A percentile compares a stretch with the other conserved stretches of the same genome.
Evolutionary conservation across 768 basidiomycete species (phyloP).

Genomic region (Boletus bicolor): DNA sequence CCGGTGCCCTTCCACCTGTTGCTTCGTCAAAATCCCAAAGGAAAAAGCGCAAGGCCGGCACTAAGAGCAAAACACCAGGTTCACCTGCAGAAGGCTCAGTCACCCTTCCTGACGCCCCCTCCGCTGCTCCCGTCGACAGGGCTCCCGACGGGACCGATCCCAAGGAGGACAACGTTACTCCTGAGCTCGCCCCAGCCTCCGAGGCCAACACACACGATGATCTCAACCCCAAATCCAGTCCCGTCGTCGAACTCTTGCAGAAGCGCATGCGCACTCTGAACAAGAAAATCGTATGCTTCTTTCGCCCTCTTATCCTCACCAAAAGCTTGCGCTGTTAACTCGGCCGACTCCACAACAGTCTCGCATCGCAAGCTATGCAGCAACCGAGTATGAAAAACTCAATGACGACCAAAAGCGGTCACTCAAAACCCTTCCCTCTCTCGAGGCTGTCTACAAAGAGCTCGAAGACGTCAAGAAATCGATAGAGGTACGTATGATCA

Average conservation of each 20-base stretch:
- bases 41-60: constrained; percentile 68
- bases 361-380: constrained; percentile 68
- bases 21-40: constrained; percentile 57
- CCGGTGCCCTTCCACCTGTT: constrained; percentile 70
- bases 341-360: constrained; percentile 41
- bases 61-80: constrained; percentile 43
- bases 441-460: constrained; percentile 81
- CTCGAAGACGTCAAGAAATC: constrained; percentile 80
- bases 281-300: constrained; percentile 75
- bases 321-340: constrained; percentile 10
- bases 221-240: constrained; percentile 50
- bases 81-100: constrained; percentile 41
- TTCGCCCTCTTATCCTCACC: constrained; percentile 8
- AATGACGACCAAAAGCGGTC: constrained; percentile 85
- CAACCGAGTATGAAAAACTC: constrained; percentile 65
- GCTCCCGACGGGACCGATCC: constrained; percentile 47
- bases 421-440: constrained; percentile 65
- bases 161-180: constrained; percentile 45
- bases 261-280: constrained; percentile 74
- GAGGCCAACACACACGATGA: constrained; percentile 46
- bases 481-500: constrained; percentile 70
- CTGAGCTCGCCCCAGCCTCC: constrained; percentile 42
- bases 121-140: constrained; percentile 47
- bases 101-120: constrained; percentile 42
- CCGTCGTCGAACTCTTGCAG: constrained; percentile 72